Conservation (phyloP, 331 rosid genomes). For the Malus hybrid region DNA sequence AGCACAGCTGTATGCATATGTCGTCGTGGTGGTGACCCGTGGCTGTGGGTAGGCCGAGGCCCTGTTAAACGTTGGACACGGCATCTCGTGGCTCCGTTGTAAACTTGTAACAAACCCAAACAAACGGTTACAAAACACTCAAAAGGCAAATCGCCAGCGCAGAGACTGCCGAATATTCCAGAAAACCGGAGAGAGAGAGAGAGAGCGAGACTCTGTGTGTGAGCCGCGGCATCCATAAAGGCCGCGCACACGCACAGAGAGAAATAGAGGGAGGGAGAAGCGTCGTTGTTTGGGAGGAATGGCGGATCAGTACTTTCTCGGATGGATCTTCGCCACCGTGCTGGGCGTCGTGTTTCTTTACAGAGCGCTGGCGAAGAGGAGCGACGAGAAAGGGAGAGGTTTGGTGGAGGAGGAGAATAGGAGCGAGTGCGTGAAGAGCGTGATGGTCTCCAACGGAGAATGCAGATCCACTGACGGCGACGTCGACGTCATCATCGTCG, state of each 20-base stretch:
- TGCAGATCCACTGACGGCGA: constrained; percentile 45
- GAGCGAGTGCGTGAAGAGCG: constrained; percentile 24
- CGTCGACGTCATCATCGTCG: constrained; percentile 72
- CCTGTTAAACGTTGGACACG: too few relatives aligned
- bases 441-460: constrained; percentile 39
- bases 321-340: constrained; percentile 40
- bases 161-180: too few relatives aligned
- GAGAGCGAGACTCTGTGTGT: neutral
- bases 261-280: too few relatives aligned
- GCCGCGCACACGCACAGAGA: neutral
- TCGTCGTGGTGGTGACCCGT: too few relatives aligned
- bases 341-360: constrained; percentile 36
- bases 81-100: too few relatives aligned
- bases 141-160: too few relatives aligned
- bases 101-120: too few relatives aligned
- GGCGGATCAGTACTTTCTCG: constrained; percentile 44
- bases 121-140: too few relatives aligned
- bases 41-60: too few relatives aligned
- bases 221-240: neutral
- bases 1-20: neutral
- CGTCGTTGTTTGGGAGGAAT: constrained; percentile 8
- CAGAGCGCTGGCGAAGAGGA: constrained; percentile 17
- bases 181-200: neutral
- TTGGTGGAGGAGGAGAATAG: constrained; percentile 9
- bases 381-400: constrained; percentile 1